A percentile compares a stretch with the other conserved stretches of the same genome.
These are phyloP conservation scores for Gilbertella persicaria DNA, from an alignment of 371 early-diverging fungal species.

Conservation along the genomic window DNA sequence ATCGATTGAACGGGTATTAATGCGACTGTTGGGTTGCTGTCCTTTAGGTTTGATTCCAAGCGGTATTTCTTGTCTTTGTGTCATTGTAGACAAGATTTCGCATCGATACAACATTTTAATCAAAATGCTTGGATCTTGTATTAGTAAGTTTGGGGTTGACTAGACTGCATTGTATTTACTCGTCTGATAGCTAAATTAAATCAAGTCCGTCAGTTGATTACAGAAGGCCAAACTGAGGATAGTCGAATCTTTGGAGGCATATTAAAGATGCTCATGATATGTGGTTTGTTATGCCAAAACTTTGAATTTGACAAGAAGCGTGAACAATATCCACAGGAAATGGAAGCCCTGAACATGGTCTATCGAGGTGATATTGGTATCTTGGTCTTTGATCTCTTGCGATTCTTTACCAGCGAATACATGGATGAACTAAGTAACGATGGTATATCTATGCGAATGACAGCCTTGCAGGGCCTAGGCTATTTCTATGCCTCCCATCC, in stretches of 20 bases:
- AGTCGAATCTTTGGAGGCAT: slow-evolving; percentile 11
- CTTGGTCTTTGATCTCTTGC: slow-evolving; percentile 23
- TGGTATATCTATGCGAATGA: slow-evolving; percentile 20
- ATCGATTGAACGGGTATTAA: slow-evolving; percentile 56
- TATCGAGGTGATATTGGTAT: slow-evolving; percentile 22
- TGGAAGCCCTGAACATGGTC: slow-evolving; percentile 17
- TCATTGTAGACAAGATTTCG: slow-evolving; percentile 64
- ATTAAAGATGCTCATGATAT: slow-evolving; percentile 51
- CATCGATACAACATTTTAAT: slow-evolving; percentile 63
- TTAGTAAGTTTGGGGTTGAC: slow-evolving; percentile 21
- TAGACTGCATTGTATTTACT: too few relatives aligned
- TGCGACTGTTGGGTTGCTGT: slow-evolving; percentile 57
- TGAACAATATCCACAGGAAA: slow-evolving; percentile 30
- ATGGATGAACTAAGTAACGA: slow-evolving; percentile 17
- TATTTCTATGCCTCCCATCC: slow-evolving; percentile 75
- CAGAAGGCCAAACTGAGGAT: slow-evolving; percentile 8
- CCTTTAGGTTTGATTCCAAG: slow-evolving; percentile 64
- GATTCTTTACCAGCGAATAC: slow-evolving; percentile 23
- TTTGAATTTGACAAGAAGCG: slow-evolving; percentile 76
- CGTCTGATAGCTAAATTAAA: slow-evolving; percentile 40
- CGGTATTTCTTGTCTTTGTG: slow-evolving; percentile 77
- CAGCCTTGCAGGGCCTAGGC: slow-evolving; percentile 53
- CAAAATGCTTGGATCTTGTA: slow-evolving; percentile 61
- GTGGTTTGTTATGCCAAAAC: slow-evolving; percentile 70
- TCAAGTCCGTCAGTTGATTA: slow-evolving; percentile 28